Conservation (phyloP, 345 rosid species). For the Ricinus communis region DNA sequence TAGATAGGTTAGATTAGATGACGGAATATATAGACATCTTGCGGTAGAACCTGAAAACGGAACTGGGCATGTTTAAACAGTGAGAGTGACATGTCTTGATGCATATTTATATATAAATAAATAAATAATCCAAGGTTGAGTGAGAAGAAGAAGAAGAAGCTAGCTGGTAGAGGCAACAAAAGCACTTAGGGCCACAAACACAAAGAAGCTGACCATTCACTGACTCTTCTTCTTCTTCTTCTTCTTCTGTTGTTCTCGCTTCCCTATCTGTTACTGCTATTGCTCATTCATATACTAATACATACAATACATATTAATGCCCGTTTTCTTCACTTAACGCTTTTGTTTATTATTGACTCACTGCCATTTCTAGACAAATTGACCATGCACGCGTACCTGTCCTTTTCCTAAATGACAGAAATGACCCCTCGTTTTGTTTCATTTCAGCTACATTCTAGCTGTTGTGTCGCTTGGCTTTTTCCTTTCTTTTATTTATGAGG, state of each 20-base stretch:
- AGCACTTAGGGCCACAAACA: too few relatives aligned
- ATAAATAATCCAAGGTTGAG: too few relatives aligned
- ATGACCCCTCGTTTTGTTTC: too few relatives aligned
- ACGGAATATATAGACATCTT: too few relatives aligned
- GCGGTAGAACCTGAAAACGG: too few relatives aligned
- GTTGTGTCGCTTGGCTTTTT: neutral
- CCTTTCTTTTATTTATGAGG: too few relatives aligned
- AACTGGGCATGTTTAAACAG: neutral
- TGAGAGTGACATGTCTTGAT: too few relatives aligned
- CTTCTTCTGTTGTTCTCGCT: neutral
- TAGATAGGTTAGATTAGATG: neutral
- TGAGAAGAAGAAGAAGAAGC: too few relatives aligned
- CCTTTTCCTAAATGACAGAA: constrained; percentile 20
- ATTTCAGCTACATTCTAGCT: neutral
- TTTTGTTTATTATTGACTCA: constrained; percentile 32
- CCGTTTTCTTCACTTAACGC: neutral
- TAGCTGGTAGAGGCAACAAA: too few relatives aligned
- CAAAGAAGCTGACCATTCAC: constrained; percentile 30
- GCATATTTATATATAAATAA: too few relatives aligned
- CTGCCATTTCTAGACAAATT: constrained; percentile 15
- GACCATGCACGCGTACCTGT: constrained; percentile 41
- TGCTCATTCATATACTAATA: too few relatives aligned
- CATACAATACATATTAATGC: neutral
- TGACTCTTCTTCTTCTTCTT: constrained; percentile 1
- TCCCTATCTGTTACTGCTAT: too few relatives aligned